phyloP scores from a whole-genome alignment of 1,284 basidiomycete species.

The Baeospora myosura region DNA sequence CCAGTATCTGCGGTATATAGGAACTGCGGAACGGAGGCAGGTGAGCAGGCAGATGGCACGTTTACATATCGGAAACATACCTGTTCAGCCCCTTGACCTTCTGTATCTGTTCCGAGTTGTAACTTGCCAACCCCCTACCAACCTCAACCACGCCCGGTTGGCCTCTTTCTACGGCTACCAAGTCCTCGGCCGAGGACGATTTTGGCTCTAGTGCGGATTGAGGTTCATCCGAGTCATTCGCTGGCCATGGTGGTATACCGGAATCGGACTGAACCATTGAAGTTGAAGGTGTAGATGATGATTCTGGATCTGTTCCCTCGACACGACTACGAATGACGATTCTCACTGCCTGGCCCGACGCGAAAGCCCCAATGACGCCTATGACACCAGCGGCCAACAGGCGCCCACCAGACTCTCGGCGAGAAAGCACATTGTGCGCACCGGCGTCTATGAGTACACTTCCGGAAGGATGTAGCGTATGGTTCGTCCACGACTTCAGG shows the following conservation, averaged over 20 bases:
- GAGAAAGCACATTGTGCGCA: conserved; percentile 79
- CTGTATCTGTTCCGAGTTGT: conserved; percentile 89
- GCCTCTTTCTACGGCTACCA: conserved; percentile 25
- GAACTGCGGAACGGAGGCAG: conserved; percentile 34
- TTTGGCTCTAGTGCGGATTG: conserved; percentile 26
- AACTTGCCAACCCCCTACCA: conserved; percentile 90
- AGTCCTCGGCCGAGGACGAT: conserved; percentile 26
- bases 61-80: conserved; percentile 34
- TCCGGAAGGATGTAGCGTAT: conserved; percentile 86
- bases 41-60: conserved; percentile 5
- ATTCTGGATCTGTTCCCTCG: conserved; percentile 18
- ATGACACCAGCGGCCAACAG: conserved; percentile 88
- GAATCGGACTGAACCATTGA: background rate
- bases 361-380: conserved; percentile 83
- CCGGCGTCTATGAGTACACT: conserved; percentile 85
- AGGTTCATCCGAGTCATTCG: conserved; percentile 22
- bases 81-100: conserved; percentile 88
- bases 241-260: conserved; percentile 16
- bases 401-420: conserved; percentile 82
- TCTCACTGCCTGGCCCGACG: conserved; percentile 88
- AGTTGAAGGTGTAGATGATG: conserved; percentile 23
- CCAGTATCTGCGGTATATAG: conserved; percentile 73
- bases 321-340: conserved; percentile 53
- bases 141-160: conserved; percentile 81
- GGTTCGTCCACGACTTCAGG: conserved; percentile 92